Evolutionary conservation across 352 stramenopile genomes (phyloP), one percentile per base, ranked within the genome.

Genomic region (Phytophthora chlamydospora): DNA sequence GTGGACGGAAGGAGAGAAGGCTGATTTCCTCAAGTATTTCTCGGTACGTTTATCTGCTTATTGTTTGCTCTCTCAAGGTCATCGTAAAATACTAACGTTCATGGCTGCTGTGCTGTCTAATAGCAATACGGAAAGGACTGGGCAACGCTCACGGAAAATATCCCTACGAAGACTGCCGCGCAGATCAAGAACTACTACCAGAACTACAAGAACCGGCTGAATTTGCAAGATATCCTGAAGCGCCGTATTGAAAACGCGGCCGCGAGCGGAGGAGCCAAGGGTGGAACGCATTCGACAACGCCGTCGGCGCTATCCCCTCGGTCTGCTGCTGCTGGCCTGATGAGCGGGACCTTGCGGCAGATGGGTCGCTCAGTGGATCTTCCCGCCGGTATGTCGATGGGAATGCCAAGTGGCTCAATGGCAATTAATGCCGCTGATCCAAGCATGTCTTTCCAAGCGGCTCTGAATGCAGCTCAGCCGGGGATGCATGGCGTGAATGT

Each of bases 111-210:
- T 65, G 45, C 29, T 54, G 11, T 54, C 44, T 2, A 51, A 87
- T 47, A 78, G 79, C 83, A 92, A 75, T 77, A 90, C 47, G 90
- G 90, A 21, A 97, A 97, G 54, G 87, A 97, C 55, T 97, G 90
- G 90, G 48, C 84, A 9, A 90, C 82, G 31, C 75, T 97, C 6
- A 93, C 88, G 2, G 78, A 94, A 34, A 93, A 76, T 43, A 96
- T 97, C 45, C 89, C 88, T 12, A 93, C 85, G 24, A 97, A 97
- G 62, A 96, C 90, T 0, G 80, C 87, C 14, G 86, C 85, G 3
- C 89, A 97, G 59, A 96, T 97, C 64, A 97, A 97, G 61, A 97
- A 97, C 40, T 97, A 96, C 68, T 97, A 96, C 55, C 90, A 97
- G 64, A 97, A 97, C 55, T 97, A 97, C 73, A 97, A 97, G 79